Base-by-base conservation (phyloP, 441 rosid genomes). In the Rhodomyrtus psidioides region DNA sequence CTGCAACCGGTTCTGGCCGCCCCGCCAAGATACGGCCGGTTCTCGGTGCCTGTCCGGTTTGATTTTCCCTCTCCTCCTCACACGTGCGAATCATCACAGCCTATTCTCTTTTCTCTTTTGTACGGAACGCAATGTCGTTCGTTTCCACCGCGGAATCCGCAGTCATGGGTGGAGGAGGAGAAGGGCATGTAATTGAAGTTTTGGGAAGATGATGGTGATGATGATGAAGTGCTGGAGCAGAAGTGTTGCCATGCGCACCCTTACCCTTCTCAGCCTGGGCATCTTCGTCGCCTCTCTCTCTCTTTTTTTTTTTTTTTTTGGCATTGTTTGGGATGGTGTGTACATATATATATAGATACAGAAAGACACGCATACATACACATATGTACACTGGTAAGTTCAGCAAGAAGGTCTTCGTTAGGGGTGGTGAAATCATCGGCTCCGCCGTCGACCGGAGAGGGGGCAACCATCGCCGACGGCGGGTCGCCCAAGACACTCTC, bases 21-120 rank as follows among this genome's bases (percentile, higher is more conserved):
- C 83, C 56, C 83, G 83, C 83, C 83, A 82, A 82, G 83, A 82
- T 82, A 82, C 83, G 83, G 44, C 15, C 59, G 44, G 59, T 82
- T 82, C 83, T 82, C 83, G 46, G 27, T 54, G 58, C 46, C 83
- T 82, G 83, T 44, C 83, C 83, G 26, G 4, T 82, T 55, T 26
- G 60, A 1, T 17, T 3, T 17, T 1, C 53, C 53, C 53, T 4
- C 26, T 34, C 12, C 7, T 34, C 3, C 2, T 51, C 12, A 51
- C 53, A 3, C 42, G 2, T 42, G 46, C 56, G 46, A 55, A 82
- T 82, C 83, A 55, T 82, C 83, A 82, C 58, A 17, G 83, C 83
- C 83, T 82, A 46, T 9, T 9, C 6, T 51, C 53, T 51, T 51
- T 51, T 12, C 53, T 51, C 53, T 51, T 51, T 12, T 51, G 53